A percentile compares a stretch with the other conserved stretches of the same genome.
These are phyloP conservation scores for Moricandia moricandioides DNA, from an alignment of 345 rosid species.

Conservation along the genomic window DNA sequence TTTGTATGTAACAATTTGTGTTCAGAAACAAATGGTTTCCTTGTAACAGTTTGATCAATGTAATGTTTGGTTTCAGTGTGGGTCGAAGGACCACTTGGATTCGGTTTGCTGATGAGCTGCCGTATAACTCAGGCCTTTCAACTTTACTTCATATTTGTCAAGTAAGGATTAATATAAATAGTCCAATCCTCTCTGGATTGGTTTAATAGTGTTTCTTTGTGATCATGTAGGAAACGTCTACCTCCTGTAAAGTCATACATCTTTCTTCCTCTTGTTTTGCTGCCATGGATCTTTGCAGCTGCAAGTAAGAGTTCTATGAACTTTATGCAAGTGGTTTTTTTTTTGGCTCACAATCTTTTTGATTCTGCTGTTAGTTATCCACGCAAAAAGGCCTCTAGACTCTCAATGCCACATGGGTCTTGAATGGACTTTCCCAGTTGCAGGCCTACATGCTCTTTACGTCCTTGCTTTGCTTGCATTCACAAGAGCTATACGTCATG, in stretches of 20 bases:
- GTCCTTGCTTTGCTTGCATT: constrained; percentile 59
- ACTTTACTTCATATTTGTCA: constrained; percentile 75
- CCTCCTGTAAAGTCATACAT: constrained; percentile 74
- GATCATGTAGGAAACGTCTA: constrained; percentile 64
- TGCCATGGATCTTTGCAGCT: constrained; percentile 77
- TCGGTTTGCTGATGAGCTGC: constrained; percentile 81
- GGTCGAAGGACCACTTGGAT: constrained; percentile 91
- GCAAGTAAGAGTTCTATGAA: constrained; percentile 49
- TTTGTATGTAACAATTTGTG: constrained; percentile 21
- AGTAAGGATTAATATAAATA: constrained; percentile 42
- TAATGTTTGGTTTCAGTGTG: constrained; percentile 57
- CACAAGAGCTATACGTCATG: constrained; percentile 61
- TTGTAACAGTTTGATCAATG: constrained; percentile 5
- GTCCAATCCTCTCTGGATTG: background rate
- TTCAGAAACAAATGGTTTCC: background rate
- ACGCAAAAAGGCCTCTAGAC: constrained; percentile 59
- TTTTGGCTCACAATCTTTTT: constrained; percentile 6
- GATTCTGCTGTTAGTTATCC: constrained; percentile 50
- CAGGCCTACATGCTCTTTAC: constrained; percentile 55
- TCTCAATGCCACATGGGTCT: constrained; percentile 54
- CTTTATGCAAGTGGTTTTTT: background rate
- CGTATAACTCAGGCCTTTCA: constrained; percentile 87
- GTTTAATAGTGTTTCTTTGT: background rate
- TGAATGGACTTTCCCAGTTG: constrained; percentile 54
- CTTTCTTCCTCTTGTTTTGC: constrained; percentile 63